phyloP scores from a whole-genome alignment of 2,329 filamentous ascomycete genomes.

The Colletotrichum magnum region DNA sequence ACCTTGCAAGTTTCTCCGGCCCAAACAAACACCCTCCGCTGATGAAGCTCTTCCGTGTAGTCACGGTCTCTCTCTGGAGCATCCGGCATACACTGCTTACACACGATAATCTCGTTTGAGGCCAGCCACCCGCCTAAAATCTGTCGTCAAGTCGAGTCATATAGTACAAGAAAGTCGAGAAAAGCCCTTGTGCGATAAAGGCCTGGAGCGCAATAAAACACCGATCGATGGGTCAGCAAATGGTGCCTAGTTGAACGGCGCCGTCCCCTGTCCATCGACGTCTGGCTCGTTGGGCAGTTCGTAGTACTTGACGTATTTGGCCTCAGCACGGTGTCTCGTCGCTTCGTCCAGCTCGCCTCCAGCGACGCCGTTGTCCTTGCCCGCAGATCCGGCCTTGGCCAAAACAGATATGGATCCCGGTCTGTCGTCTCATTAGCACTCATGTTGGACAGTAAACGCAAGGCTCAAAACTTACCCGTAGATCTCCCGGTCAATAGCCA shows the following conservation, averaged over 20 bases:
- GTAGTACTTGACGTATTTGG: conserved; percentile 66
- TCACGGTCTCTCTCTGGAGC: conserved; percentile 30
- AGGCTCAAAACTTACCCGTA: conserved; percentile 78
- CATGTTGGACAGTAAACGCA: neutral
- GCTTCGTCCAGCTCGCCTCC: conserved; percentile 65
- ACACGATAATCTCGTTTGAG: conserved; percentile 32
- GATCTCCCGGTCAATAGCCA: conserved; percentile 86
- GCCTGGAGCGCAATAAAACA: conserved; percentile 20
- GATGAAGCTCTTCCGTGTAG: conserved; percentile 19
- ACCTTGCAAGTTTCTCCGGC: conserved; percentile 13
- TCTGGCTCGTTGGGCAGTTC: conserved; percentile 65
- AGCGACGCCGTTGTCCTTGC: conserved; percentile 62
- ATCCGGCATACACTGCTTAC: conserved; percentile 30
- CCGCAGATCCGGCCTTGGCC: conserved; percentile 52
- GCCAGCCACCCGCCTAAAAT: conserved; percentile 22
- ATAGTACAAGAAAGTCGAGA: conserved; percentile 37
- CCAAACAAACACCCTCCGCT: conserved; percentile 17
- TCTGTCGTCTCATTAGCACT: conserved; percentile 47
- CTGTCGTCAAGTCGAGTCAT: conserved; percentile 34
- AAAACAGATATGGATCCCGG: conserved; percentile 62
- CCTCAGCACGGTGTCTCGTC: conserved; percentile 65
- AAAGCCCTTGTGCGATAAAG: conserved; percentile 6
- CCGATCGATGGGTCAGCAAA: neutral
- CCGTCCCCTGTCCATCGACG: conserved; percentile 63
- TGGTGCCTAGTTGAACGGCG: conserved; percentile 62